These are phyloP conservation scores for Globisporangium paroecandrum DNA, from an alignment of 352 stramenopile genomes.

Conservation along the genomic window DNA sequence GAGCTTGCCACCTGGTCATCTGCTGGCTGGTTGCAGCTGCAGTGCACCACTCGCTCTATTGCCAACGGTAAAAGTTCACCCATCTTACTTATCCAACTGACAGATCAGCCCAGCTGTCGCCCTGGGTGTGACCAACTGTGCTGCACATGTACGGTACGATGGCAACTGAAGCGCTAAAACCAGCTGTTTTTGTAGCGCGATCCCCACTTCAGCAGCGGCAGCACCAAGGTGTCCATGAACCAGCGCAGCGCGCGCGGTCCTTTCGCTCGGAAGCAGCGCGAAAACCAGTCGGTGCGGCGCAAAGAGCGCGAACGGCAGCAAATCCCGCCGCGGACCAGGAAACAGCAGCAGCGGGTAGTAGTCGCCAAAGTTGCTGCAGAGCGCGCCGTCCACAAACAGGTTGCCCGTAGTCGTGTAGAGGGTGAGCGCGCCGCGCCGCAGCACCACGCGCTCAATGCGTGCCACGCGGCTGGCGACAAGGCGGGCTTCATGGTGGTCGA, in stretches of 20 bases:
- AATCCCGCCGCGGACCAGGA: conserved; percentile 27
- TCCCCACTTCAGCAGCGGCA: conserved; percentile 32
- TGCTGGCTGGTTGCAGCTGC: not conserved
- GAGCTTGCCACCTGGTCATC: conserved; percentile 2
- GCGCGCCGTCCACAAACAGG: conserved; percentile 57
- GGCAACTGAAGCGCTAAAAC: not conserved
- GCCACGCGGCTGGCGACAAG: conserved; percentile 22
- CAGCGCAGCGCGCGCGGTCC: conserved; percentile 37
- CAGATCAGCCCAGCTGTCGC: not conserved
- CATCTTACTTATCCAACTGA: not conserved
- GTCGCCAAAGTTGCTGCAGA: conserved; percentile 81
- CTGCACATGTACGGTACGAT: not conserved
- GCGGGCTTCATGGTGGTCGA: not conserved
- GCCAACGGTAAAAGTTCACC: not conserved
- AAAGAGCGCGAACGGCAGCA: conserved; percentile 48
- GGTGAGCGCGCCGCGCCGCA: conserved; percentile 35
- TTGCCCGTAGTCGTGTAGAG: conserved; percentile 70
- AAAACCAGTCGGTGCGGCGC: conserved; percentile 45
- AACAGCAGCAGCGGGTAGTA: conserved; percentile 41
- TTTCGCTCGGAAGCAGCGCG: conserved; percentile 39
- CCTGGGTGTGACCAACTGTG: not conserved
- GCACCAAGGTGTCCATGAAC: conserved; percentile 46
- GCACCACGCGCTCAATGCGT: conserved; percentile 21
- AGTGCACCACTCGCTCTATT: not conserved
- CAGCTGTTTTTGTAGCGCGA: conserved; percentile 1